phyloP scores from a whole-genome alignment of 495 filamentous ascomycete species.

The Aspergillus biplanus region DNA sequence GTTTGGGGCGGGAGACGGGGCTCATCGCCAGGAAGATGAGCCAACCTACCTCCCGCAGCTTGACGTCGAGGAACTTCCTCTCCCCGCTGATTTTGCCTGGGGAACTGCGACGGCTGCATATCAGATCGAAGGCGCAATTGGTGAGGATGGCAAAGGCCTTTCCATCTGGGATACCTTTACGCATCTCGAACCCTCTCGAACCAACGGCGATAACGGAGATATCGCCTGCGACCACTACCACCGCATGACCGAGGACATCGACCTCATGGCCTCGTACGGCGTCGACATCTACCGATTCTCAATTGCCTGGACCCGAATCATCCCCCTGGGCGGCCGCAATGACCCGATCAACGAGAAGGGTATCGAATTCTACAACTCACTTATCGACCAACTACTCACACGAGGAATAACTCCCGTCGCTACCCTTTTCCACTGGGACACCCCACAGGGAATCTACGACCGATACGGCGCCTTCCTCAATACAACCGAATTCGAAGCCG shows the following conservation, averaged over 20 bases:
- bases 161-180: constrained; percentile 75
- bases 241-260: constrained; percentile 66
- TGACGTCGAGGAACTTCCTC: constrained; percentile 22
- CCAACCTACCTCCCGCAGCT: background rate
- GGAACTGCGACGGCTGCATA: constrained; percentile 77
- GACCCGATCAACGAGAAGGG: constrained; percentile 41
- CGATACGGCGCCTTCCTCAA: constrained; percentile 47
- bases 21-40: background rate
- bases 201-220: constrained; percentile 57
- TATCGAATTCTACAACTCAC: constrained; percentile 43
- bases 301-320: constrained; percentile 69
- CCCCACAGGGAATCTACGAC: constrained; percentile 45
- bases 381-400: constrained; percentile 44
- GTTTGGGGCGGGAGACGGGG: constrained; percentile 10
- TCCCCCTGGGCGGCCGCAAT: constrained; percentile 50
- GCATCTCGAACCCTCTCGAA: constrained; percentile 65
- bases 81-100: constrained; percentile 73
- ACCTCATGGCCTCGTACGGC: constrained; percentile 60
- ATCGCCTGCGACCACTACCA: constrained; percentile 74
- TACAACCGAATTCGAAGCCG: constrained; percentile 41
- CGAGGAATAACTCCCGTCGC: constrained; percentile 44
- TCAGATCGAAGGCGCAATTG: constrained; percentile 69
- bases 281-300: constrained; percentile 70
- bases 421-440: constrained; percentile 55
- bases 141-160: constrained; percentile 64